Percentiles rank a stretch among this genome's conserved stretches.
These are phyloP conservation scores for Aspergillus aculeatinus DNA, from an alignment of 2,329 filamentous ascomycete genomes.

Conservation along the genomic window DNA sequence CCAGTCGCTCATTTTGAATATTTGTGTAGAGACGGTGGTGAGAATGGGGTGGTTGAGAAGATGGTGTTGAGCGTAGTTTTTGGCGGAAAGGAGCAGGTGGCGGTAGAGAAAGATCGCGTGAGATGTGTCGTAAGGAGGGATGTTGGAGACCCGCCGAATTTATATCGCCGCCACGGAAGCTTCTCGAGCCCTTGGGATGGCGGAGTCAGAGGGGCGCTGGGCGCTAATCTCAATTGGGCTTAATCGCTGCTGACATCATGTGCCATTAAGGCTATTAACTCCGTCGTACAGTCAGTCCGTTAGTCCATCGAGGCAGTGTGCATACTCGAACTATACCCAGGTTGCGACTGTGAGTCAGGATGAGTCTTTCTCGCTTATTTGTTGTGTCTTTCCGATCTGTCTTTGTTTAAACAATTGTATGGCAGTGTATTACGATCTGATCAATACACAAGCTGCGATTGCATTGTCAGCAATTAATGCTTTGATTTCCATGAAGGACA, in stretches of 20 bases:
- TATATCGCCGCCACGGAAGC: conserved; percentile 42
- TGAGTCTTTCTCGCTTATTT: not conserved
- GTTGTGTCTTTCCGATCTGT: not conserved
- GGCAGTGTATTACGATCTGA: no score
- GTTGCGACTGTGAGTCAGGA: not conserved
- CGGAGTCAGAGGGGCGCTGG: conserved; percentile 25
- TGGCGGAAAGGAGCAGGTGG: conserved; percentile 14
- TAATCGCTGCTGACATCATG: conserved; percentile 23
- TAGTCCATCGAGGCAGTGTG: not conserved
- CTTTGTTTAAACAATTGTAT: no score
- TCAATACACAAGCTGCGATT: no score
- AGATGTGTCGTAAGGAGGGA: conserved; percentile 23
- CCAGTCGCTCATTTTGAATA: conserved; percentile 71
- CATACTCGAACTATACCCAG: not conserved
- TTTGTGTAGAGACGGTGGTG: not conserved
- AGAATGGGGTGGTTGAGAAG: not conserved
- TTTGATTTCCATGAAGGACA: no score
- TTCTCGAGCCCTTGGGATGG: conserved; percentile 35
- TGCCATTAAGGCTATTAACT: not conserved
- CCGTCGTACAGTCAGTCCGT: not conserved
- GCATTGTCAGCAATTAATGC: no score
- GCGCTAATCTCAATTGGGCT: conserved; percentile 24
- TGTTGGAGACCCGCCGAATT: conserved; percentile 30
- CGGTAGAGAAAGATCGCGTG: conserved; percentile 31
- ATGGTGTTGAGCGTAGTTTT: conserved; percentile 1